These are phyloP conservation scores for Cryomyces antarcticus DNA, from an alignment of 495 filamentous ascomycete species.

Conservation along the genomic window DNA sequence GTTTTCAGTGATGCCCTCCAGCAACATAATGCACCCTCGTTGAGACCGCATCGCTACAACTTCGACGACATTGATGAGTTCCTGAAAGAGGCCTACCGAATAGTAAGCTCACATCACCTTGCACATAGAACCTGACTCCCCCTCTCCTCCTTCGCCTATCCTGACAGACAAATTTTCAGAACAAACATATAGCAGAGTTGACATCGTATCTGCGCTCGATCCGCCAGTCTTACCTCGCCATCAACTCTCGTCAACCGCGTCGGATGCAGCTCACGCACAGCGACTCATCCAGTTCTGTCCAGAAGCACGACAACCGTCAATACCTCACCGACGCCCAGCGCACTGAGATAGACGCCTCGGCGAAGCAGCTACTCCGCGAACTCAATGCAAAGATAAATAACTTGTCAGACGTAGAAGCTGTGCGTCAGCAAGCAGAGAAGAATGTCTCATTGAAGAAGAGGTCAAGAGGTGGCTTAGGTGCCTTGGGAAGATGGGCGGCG, in stretches of 20 bases:
- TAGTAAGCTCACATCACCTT: slow-evolving; percentile 34
- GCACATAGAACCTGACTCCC: neutral
- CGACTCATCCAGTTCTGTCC: slow-evolving; percentile 9
- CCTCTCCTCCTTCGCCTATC: neutral
- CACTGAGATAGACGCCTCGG: slow-evolving; percentile 60
- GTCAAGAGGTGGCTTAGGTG: slow-evolving; percentile 28
- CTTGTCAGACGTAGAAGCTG: slow-evolving; percentile 60
- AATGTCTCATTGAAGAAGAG: slow-evolving; percentile 50
- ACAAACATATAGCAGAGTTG: slow-evolving; percentile 63
- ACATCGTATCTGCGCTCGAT: slow-evolving; percentile 58
- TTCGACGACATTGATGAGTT: slow-evolving; percentile 56
- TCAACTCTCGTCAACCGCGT: slow-evolving; percentile 31
- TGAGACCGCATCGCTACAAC: slow-evolving; percentile 19
- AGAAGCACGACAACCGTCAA: slow-evolving; percentile 34
- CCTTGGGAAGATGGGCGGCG: slow-evolving; percentile 54
- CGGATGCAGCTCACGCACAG: slow-evolving; percentile 22
- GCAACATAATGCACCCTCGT: slow-evolving; percentile 28
- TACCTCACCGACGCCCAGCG: slow-evolving; percentile 21
- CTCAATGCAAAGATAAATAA: slow-evolving; percentile 54
- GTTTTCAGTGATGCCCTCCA: slow-evolving; percentile 48
- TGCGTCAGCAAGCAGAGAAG: slow-evolving; percentile 52
- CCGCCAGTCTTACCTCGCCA: slow-evolving; percentile 81
- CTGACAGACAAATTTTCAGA: slow-evolving; percentile 29
- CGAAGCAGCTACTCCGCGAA: slow-evolving; percentile 64
- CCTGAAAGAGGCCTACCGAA: slow-evolving; percentile 85